Evolutionary conservation across 2,329 filamentous ascomycete genomes (phyloP), one percentile per base, ranked within the genome.

Genomic region (Trichoderma breve): DNA sequence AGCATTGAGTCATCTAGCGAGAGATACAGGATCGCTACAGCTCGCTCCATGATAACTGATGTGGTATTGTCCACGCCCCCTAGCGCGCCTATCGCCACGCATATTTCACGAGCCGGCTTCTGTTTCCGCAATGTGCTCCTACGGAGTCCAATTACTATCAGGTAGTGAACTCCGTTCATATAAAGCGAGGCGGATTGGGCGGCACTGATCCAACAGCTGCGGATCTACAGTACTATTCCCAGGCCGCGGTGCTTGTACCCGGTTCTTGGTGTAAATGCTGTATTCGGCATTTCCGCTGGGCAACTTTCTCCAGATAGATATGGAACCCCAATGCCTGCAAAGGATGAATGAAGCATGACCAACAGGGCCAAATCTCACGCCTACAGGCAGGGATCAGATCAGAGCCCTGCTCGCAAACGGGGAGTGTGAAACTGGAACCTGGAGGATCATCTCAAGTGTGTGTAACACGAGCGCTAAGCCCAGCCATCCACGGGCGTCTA

Each of bases 391-490:
- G 63, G 63, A 32, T 36, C 28, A 53, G 32, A 34, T 34, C 15
- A 32, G 15, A 18, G 39, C 39, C 58, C 15, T 60, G 57, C 30
- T 34, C 32, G 57, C 9, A 18, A 47, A 53, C 21, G 8, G 28
- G 18, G 57, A 34, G 18, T 21, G 28, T 60, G 57, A 21, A 30
- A 43, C 39, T 43, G 39, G 39, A 43, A 43, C 15, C 28, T 64
- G 61, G 58, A 61, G 30, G 32, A 39, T 39, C 7, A 14, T 32
- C 15, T 39, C 30, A 39, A 32, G 55, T 18, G 26, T 30, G 71
- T 57, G 65, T 61, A 47, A 58, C 71, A 32, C 32, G 61, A 60
- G 69, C 69, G 32, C 34, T 58, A 60, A 65, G 28, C 47, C 47
- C 53, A 53, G 21, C 32, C 61, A 51, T 47, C 32, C 61, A 71